Evolutionary conservation across 148 eudicot species (phyloP).

Genomic region (Fagopyrum tataricum): DNA sequence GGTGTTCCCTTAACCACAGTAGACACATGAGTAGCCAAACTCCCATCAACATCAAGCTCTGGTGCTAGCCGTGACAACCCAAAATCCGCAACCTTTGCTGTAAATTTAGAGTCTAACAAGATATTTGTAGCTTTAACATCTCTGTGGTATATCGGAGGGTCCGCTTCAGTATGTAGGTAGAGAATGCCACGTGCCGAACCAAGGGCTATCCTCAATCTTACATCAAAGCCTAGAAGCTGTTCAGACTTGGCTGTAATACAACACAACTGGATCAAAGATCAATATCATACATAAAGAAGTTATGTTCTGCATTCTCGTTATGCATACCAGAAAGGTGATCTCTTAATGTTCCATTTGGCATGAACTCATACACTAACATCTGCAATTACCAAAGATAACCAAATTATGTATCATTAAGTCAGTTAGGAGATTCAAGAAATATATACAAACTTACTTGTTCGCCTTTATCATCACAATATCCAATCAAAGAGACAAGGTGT

Average conservation of each 20-base stretch:
- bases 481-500: slow-evolving; percentile 62
- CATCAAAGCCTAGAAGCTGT: slow-evolving; percentile 31
- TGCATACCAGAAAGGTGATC: slow-evolving; percentile 80
- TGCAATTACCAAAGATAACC: slow-evolving; percentile 17
- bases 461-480: slow-evolving; percentile 73
- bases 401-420: not conserved
- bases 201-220: slow-evolving; percentile 54
- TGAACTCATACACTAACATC: slow-evolving; percentile 85
- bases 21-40: slow-evolving; percentile 53
- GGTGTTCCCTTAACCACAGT: slow-evolving; percentile 90
- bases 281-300: too few species aligned
- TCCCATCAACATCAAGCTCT: slow-evolving; percentile 50
- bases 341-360: slow-evolving; percentile 76
- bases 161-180: slow-evolving; percentile 79
- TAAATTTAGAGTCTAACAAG: slow-evolving; percentile 53
- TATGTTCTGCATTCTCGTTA: too few species aligned
- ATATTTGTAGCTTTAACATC: slow-evolving; percentile 84
- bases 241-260: slow-evolving; percentile 34
- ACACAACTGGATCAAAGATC: not conserved
- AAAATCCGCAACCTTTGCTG: slow-evolving; percentile 84
- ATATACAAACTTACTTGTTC: slow-evolving; percentile 49
- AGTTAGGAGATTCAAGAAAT: not conserved
- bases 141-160: slow-evolving; percentile 85
- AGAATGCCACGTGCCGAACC: slow-evolving; percentile 78
- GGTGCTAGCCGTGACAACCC: slow-evolving; percentile 90